phyloP scores from a whole-genome alignment of 2,329 filamentous ascomycete species.

The Colletotrichum sp. region DNA sequence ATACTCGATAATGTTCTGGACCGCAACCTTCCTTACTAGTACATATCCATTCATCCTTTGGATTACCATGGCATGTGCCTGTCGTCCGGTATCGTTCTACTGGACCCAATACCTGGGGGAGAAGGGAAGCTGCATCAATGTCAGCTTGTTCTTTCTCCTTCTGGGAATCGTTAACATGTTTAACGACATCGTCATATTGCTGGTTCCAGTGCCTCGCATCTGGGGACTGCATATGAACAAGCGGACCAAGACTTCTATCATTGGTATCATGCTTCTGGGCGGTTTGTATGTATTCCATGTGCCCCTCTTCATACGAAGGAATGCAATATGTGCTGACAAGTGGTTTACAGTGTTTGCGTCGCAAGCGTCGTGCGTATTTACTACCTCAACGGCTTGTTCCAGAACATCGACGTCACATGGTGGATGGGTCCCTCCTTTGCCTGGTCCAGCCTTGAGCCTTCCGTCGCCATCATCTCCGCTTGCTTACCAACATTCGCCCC shows the following conservation, averaged over 20 bases:
- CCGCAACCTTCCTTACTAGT: neutral
- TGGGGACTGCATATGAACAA: slow-evolving; percentile 12
- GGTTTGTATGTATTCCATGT: slow-evolving; percentile 1
- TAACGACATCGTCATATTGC: slow-evolving; percentile 16
- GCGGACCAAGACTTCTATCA: slow-evolving; percentile 3
- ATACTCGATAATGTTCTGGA: neutral
- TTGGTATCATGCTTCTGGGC: slow-evolving; percentile 9
- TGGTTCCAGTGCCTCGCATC: slow-evolving; percentile 12
- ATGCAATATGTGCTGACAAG: no score
- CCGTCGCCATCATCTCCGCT: slow-evolving; percentile 41
- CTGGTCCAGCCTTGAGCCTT: slow-evolving; percentile 45
- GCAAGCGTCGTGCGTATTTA: neutral
- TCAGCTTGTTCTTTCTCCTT: neutral
- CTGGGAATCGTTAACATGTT: slow-evolving; percentile 9
- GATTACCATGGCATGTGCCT: slow-evolving; percentile 8
- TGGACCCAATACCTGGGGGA: slow-evolving; percentile 6
- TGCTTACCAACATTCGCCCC: slow-evolving; percentile 42
- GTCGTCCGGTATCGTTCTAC: slow-evolving; percentile 1
- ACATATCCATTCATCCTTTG: slow-evolving; percentile 10
- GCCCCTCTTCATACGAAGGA: no score
- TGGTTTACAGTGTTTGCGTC: neutral
- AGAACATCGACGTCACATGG: slow-evolving; percentile 4
- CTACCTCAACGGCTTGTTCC: neutral
- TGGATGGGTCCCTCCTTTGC: slow-evolving; percentile 25
- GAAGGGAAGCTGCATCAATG: neutral